Percentiles rank a stretch among this genome's conserved stretches.
Evolutionary conservation across 257 asterid species (phyloP).

Genomic region (Coffea canephora): DNA sequence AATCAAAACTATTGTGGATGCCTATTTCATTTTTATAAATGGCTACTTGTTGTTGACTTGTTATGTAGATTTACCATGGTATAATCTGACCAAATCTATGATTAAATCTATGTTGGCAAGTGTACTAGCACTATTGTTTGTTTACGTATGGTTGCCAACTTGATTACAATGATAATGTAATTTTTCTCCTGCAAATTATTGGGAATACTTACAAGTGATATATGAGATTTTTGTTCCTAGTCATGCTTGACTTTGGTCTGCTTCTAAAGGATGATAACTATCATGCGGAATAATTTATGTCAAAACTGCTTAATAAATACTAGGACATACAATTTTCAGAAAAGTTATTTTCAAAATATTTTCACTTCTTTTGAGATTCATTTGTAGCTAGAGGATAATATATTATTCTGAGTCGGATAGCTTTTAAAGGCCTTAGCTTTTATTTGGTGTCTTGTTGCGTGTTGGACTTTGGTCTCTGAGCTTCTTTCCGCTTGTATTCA

Average conservation of each 20-base stretch:
- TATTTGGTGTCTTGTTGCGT: neutral
- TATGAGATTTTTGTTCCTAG: neutral
- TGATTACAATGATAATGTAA: neutral
- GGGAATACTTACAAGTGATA: neutral
- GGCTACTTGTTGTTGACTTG: no score
- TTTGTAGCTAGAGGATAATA: neutral
- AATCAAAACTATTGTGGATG: no score
- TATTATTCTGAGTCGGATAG: neutral
- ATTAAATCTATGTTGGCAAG: neutral
- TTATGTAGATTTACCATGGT: neutral
- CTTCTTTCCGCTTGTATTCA: constrained; percentile 20
- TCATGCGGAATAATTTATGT: no score
- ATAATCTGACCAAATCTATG: neutral
- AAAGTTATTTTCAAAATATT: neutral
- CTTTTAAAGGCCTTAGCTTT: neutral
- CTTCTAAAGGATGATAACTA: neutral
- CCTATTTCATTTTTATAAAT: neutral
- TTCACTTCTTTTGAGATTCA: neutral
- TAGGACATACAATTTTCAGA: no score
- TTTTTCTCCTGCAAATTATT: neutral
- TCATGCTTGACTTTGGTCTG: neutral
- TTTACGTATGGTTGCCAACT: neutral
- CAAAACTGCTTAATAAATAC: no score
- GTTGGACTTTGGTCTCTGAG: neutral
- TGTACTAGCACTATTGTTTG: neutral